Base-by-base conservation (phyloP, 345 rosid species). In the Citrus hindsii region DNA sequence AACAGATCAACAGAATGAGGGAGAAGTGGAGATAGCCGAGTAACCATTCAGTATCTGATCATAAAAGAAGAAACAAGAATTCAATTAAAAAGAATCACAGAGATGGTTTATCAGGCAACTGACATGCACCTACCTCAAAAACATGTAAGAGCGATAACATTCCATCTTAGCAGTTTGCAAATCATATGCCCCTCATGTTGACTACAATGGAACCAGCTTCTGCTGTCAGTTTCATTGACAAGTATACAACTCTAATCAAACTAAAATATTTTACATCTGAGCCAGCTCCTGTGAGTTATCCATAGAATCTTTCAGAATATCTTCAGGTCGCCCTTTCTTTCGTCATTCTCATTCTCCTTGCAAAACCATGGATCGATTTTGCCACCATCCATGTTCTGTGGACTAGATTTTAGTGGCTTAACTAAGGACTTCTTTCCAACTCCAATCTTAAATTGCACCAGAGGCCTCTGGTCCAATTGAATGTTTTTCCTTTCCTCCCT, bases 381-480 rank as follows among this genome's bases (percentile, higher is more conserved):
- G 19, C 66, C 83, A 71, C 18, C 24, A 77, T 80, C 81, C 63
- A 79, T 80, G 40, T 79, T 84, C 76, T 77, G 85, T 62, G 81
- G 77, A 74, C 76, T 72, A 40, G 56, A 75, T 78, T 78, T 67
- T 40, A 71, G 79, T 62, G 87, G 76, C 58, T 69, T 32, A 73
- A 79, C 71, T 21, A 82, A 64, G 40, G 75, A 63, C 76, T 86
- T 91, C 82, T 85, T 92, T 73, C 79, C 81, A 59, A 66, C 66
- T 66, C 88, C 86, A 66, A 95, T 80, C 90, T 88, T 91, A 80
- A 95, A 94, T 70, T 84, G 83, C 69, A 95, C 88, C n/a, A 75
- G 56, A 72, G 86, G 87, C 74, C 87, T 87, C 81, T 83, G 84
- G 78, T 81, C 78, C 28, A 62, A 61, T 82, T 73, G 83, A 74